Conservation (phyloP, 2,329 filamentous ascomycete species). For the Pezicula rhizophila region DNA sequence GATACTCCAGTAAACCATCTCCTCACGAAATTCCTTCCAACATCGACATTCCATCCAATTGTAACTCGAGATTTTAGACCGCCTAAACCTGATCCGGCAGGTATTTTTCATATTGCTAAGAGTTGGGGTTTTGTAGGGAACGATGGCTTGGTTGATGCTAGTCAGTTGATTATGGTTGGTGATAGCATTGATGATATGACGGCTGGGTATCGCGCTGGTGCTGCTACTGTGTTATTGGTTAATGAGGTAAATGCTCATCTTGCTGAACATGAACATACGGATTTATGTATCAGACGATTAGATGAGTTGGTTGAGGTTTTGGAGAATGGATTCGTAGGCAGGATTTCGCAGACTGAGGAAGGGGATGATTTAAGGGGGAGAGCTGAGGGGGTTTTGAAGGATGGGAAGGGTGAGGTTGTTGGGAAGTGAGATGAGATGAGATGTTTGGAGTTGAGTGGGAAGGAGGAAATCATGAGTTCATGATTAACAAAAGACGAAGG, state of each 20-base stretch:
- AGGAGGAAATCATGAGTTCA: too few relatives aligned
- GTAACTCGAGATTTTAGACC: constrained; percentile 76
- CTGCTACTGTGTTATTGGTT: constrained; percentile 81
- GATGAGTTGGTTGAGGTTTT: constrained; percentile 73
- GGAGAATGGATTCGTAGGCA: constrained; percentile 66
- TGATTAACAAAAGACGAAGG: too few relatives aligned
- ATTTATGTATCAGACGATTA: constrained; percentile 63
- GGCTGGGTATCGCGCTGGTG: constrained; percentile 75
- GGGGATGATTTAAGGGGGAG: constrained; percentile 14
- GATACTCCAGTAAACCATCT: constrained; percentile 71
- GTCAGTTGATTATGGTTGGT: constrained; percentile 38
- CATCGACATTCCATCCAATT: constrained; percentile 66
- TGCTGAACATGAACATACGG: constrained; percentile 67
- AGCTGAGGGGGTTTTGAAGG: constrained; percentile 12
- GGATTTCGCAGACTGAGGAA: constrained; percentile 15
- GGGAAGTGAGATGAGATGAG: too few relatives aligned
- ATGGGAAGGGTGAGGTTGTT: constrained; percentile 11
- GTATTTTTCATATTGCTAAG: constrained; percentile 78
- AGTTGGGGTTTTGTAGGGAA: constrained; percentile 59
- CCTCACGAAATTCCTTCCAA: constrained; percentile 66
- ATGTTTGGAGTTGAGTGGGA: too few relatives aligned
- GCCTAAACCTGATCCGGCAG: constrained; percentile 83
- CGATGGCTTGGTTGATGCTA: constrained; percentile 11
- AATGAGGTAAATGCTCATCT: constrained; percentile 75
- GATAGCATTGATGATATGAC: constrained; percentile 91